Evolutionary conservation across 768 basidiomycete genomes (phyloP), one percentile per base, ranked within the genome.

Genomic region (Kwoniella dendrophila): DNA sequence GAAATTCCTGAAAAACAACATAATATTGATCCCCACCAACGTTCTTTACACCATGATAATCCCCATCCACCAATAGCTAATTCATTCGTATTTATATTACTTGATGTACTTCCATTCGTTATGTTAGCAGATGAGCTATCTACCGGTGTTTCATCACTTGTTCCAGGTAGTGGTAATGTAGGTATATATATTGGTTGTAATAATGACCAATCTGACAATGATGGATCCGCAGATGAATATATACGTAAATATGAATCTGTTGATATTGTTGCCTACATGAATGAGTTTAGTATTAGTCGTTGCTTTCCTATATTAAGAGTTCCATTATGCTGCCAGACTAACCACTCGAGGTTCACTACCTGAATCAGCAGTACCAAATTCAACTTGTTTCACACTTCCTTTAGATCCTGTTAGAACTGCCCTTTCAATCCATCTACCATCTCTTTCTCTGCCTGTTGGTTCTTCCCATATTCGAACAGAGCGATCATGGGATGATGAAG

Each of bases 1-100:
- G 82, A 85, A 1, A 85, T 83, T 1, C 92, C 93, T 56, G 85
- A 85, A 1, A 86, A 85, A 0, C 86, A 87, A 8, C 92, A 92
- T 50, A 97, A 82, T 20, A 95, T 73, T 74, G 93, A 90, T 1
- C 95, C 95, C 93, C 93, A 96, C 79, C 93, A 96, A 63, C 85
- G 84, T 71, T 98, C 96, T 73, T 92, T 91, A 79, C 94, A 97
- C 93, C 94, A 99, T 7, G 88, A 89, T 43, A 99, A 79, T 59
- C 87, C 89, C 92, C 92, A 97, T 1, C 90, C 94, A 3, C 92
- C 92, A 56, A 92, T 88, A 2, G 91, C 91, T 77, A 71, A 49
- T 38, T 75, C 71, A 1, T 51, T 50, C 5, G 68, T 94, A 26
- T 34, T 41, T 2, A 22, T 47, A 8, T 90, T 41, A 45, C 32